Conservation (phyloP, 805 yeast genomes). For the Zygoascus tannicola region DNA sequence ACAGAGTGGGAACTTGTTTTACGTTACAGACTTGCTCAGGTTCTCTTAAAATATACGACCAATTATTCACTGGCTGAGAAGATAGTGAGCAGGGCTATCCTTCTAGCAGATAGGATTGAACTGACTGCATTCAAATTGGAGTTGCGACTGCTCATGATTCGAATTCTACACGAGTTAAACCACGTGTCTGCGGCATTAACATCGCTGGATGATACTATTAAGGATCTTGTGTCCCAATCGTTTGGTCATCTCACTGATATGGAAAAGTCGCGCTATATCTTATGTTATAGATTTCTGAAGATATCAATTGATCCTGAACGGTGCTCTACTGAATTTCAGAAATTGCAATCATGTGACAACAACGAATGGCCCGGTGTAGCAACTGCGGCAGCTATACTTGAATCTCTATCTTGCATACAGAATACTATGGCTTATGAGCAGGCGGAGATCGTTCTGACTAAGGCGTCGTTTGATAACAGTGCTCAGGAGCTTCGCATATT, state of each 20-base stretch:
- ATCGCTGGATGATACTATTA: neutral
- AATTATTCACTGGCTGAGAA: constrained; percentile 4
- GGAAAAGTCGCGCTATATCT: neutral
- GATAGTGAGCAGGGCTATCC: constrained; percentile 8
- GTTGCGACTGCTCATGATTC: constrained; percentile 6
- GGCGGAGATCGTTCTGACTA: neutral
- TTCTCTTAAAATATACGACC: constrained; percentile 4
- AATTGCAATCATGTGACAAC: neutral
- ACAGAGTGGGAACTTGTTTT: neutral
- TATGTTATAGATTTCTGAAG: neutral
- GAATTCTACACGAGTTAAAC: neutral
- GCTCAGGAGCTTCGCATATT: neutral
- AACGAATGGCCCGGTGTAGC: neutral
- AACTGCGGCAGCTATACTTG: neutral
- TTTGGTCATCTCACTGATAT: neutral
- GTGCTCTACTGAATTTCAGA: neutral
- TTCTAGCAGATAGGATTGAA: constrained; percentile 3
- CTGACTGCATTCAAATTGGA: neutral
- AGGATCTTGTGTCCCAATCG: neutral
- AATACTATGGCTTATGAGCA: neutral
- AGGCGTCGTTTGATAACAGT: neutral
- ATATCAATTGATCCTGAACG: neutral
- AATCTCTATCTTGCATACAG: neutral
- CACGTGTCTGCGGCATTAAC: constrained; percentile 1
- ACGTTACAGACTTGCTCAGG: constrained; percentile 5